These are phyloP conservation scores for Herpetomonas tarakana DNA, from an alignment of 208 protist species.

Conservation along the genomic window DNA sequence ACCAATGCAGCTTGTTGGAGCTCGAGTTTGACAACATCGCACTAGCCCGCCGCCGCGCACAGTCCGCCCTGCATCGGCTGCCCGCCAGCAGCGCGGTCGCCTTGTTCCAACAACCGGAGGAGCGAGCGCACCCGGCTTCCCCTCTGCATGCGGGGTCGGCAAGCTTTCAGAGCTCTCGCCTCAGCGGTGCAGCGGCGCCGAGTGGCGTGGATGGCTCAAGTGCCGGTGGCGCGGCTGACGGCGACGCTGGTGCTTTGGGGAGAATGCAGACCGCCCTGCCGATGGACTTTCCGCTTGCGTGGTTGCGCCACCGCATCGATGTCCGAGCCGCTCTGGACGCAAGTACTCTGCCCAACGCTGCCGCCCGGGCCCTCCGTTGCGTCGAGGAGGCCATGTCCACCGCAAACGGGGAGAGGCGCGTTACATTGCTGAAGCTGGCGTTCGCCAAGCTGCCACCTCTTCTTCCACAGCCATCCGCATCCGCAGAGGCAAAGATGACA, in stretches of 20 bases:
- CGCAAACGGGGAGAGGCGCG: constrained; percentile 25
- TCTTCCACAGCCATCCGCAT: too few relatives aligned
- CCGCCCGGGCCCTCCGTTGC: constrained; percentile 38
- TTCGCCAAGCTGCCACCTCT: constrained; percentile 45
- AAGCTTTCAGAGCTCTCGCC: neutral
- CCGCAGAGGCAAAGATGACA: too few relatives aligned
- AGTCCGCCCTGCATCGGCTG: neutral
- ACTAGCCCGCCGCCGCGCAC: constrained; percentile 8
- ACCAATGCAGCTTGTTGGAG: constrained; percentile 16
- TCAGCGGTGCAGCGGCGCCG: too few relatives aligned
- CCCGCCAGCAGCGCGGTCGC: neutral
- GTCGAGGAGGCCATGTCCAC: constrained; percentile 52
- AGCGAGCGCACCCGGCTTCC: neutral
- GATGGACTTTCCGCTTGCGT: constrained; percentile 55
- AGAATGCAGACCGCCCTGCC: too few relatives aligned
- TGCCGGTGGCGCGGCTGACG: constrained; percentile 14
- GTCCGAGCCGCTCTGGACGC: constrained; percentile 28
- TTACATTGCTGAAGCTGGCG: constrained; percentile 46
- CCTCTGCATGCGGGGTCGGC: neutral
- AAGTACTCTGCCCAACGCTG: constrained; percentile 18
- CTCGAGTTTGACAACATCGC: constrained; percentile 15
- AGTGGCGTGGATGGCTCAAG: neutral
- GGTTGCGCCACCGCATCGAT: constrained; percentile 34
- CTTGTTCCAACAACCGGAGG: neutral
- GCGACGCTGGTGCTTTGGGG: too few relatives aligned